These are phyloP conservation scores for Pythium periplocum DNA, from an alignment of 352 stramenopile genomes.

Conservation along the genomic window DNA sequence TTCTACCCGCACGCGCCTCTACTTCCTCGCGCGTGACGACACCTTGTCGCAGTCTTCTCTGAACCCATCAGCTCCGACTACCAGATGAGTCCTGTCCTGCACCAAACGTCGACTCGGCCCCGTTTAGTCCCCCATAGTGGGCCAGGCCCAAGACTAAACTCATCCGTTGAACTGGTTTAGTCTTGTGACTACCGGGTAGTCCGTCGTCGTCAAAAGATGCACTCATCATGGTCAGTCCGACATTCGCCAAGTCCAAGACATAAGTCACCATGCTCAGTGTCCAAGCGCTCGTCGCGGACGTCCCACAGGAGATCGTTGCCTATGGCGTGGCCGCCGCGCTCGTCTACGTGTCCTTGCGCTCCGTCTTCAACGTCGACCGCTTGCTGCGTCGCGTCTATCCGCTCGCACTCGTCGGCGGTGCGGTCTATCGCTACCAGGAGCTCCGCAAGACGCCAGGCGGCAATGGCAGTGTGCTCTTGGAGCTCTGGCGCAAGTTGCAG, in stretches of 20 bases:
- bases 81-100: too few species aligned
- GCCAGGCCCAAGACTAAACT: too few species aligned
- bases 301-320: constrained; percentile 26
- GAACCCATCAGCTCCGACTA: too few species aligned
- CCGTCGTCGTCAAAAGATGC: not conserved
- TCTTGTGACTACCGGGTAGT: too few species aligned
- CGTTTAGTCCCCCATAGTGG: too few species aligned
- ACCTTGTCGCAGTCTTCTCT: too few species aligned
- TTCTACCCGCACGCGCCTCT: too few species aligned
- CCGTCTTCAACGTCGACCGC: constrained; percentile 67
- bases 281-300: constrained; percentile 17
- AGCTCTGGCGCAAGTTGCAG: constrained; percentile 23
- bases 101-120: too few species aligned
- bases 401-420: constrained; percentile 37
- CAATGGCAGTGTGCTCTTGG: constrained; percentile 27
- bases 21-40: too few species aligned
- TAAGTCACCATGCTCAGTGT: constrained; percentile 22
- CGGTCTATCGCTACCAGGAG: constrained; percentile 43
- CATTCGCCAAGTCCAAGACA: not conserved
- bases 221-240: not conserved
- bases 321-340: constrained; percentile 29
- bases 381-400: constrained; percentile 51
- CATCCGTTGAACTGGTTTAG: too few species aligned
- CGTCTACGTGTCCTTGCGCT: constrained; percentile 58
- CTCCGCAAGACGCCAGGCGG: not conserved